Percentiles rank a stretch among this genome's conserved stretches.
Evolutionary conservation across 2,329 filamentous ascomycete genomes (phyloP).

Genomic region (Colletotrichum acutatum): DNA sequence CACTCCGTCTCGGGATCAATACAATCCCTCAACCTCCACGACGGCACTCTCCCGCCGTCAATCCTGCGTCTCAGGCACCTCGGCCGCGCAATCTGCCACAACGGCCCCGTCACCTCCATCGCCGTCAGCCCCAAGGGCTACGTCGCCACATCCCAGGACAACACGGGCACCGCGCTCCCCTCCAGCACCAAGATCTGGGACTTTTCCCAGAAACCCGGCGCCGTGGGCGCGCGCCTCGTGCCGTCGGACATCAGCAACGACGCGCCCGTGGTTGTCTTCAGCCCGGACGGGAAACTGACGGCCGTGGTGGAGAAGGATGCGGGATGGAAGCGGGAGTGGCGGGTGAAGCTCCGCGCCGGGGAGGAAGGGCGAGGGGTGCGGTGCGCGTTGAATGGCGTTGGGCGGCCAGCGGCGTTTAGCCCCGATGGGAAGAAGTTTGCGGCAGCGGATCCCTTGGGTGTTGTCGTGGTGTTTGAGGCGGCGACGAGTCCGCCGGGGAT

Average conservation of each 20-base stretch:
- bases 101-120: slow-evolving; percentile 1
- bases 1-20: slow-evolving; percentile 3
- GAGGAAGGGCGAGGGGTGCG: slow-evolving; percentile 5
- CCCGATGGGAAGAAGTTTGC: slow-evolving; percentile 8
- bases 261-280: slow-evolving; percentile 7
- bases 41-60: slow-evolving; percentile 10
- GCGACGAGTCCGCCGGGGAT: not conserved
- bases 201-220: not conserved
- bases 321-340: not conserved
- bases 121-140: slow-evolving; percentile 12
- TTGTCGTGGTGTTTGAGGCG: slow-evolving; percentile 19
- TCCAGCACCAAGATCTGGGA: slow-evolving; percentile 17
- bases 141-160: slow-evolving; percentile 13
- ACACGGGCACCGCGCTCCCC: not conserved
- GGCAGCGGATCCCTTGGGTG: slow-evolving; percentile 5
- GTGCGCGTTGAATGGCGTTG: not conserved
- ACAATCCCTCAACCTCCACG: slow-evolving; percentile 14
- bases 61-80: slow-evolving; percentile 10
- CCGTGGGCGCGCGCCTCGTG: not conserved
- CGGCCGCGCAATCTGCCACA: not conserved
- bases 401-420: slow-evolving; percentile 8
- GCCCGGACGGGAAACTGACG: slow-evolving; percentile 4
- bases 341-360: slow-evolving; percentile 5
- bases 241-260: slow-evolving; percentile 5
- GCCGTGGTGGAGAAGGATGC: slow-evolving; percentile 5